Conservation (phyloP, 2,329 filamentous ascomycete species). For the Bipolaris sorokiniana region DNA sequence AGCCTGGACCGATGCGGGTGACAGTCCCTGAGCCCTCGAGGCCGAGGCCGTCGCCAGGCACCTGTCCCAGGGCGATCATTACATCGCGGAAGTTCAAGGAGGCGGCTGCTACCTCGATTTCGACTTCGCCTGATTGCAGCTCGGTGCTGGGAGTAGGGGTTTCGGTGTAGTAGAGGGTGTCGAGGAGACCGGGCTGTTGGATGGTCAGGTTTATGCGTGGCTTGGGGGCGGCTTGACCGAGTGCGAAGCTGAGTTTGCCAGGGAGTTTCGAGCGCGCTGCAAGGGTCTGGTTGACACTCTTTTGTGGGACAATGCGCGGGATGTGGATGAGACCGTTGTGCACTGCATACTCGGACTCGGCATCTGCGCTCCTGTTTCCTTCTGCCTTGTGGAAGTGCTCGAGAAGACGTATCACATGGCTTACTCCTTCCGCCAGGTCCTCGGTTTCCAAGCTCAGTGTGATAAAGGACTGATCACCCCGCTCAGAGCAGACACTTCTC, state of each 20-base stretch:
- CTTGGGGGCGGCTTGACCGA: slow-evolving; percentile 8
- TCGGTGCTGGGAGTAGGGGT: background rate
- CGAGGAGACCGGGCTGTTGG: slow-evolving; percentile 17
- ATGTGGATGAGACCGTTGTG: slow-evolving; percentile 15
- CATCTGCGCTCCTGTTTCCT: background rate
- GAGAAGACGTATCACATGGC: slow-evolving; percentile 5
- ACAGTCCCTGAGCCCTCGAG: slow-evolving; percentile 24
- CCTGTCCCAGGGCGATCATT: slow-evolving; percentile 11
- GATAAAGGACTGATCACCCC: slow-evolving; percentile 9
- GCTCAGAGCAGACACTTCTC: slow-evolving; percentile 18
- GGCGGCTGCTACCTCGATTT: slow-evolving; percentile 20
- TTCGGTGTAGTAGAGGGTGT: slow-evolving; percentile 20
- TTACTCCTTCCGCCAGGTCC: background rate
- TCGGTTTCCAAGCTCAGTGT: slow-evolving; percentile 15
- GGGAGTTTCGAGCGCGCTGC: slow-evolving; percentile 6
- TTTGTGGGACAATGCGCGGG: slow-evolving; percentile 14
- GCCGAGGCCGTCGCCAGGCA: slow-evolving; percentile 11
- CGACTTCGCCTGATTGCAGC: slow-evolving; percentile 20
- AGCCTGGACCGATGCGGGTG: slow-evolving; percentile 12
- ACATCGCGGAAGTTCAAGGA: slow-evolving; percentile 27
- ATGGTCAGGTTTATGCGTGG: slow-evolving; percentile 17
- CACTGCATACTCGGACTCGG: slow-evolving; percentile 16
- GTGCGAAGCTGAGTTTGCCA: slow-evolving; percentile 4
- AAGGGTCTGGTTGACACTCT: slow-evolving; percentile 13
- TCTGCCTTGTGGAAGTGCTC: slow-evolving; percentile 16